These are phyloP conservation scores for Blepharisma japonicum DNA, from an alignment of 73 alveolate species.

Conservation along the genomic window DNA sequence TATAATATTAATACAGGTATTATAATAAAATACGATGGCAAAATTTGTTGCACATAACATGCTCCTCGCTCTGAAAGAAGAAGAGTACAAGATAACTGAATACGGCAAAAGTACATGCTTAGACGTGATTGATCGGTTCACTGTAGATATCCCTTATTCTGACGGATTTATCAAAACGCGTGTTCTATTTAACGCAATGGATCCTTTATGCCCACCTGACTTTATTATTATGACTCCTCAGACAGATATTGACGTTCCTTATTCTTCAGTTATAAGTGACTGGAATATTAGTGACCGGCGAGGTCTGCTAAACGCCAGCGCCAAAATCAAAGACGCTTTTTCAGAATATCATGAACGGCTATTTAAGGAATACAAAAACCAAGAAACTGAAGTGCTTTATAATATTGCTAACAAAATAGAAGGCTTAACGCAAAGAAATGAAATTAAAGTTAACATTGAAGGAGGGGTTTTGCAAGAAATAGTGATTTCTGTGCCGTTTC, in stretches of 20 bases:
- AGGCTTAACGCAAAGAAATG: neutral
- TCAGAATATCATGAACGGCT: neutral
- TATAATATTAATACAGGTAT: too few species aligned
- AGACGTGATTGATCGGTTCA: neutral
- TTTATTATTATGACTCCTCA: neutral
- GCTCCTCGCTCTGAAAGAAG: conserved; percentile 1
- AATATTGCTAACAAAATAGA: neutral
- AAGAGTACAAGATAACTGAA: conserved; percentile 1
- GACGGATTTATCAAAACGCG: neutral
- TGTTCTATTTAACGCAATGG: neutral
- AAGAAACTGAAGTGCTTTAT: neutral
- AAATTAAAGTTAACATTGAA: neutral
- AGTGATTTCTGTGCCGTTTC: neutral
- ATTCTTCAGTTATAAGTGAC: neutral
- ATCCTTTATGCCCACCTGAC: conserved; percentile 6
- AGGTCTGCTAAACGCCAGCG: neutral
- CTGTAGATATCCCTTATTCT: conserved; percentile 25
- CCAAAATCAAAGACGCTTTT: neutral
- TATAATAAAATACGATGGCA: neutral
- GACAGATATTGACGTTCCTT: neutral
- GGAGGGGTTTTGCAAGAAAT: neutral
- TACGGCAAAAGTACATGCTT: conserved; percentile 5
- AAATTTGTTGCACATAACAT: neutral
- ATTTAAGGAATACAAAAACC: neutral
- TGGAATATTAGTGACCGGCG: neutral